Conservation (phyloP, 2,329 filamentous ascomycete genomes). For the Monascus ruber region DNA sequence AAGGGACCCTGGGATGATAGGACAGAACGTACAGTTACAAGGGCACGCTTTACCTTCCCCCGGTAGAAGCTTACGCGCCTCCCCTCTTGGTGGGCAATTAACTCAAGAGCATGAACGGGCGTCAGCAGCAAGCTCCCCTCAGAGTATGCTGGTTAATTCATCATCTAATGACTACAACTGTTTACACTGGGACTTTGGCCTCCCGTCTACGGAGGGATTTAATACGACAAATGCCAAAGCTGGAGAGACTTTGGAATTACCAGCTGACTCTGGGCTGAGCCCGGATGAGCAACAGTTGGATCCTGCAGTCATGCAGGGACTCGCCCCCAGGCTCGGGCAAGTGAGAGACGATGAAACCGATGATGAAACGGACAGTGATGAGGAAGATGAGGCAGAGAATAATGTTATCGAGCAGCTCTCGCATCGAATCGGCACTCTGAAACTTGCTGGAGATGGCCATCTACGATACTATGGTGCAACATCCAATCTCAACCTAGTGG, state of each 20-base stretch:
- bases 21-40: not conserved
- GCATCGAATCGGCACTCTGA: slow-evolving; percentile 33
- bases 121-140: slow-evolving; percentile 3
- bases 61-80: slow-evolving; percentile 5
- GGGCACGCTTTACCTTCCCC: slow-evolving; percentile 3
- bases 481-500: slow-evolving; percentile 33
- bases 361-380: slow-evolving; percentile 21
- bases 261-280: slow-evolving; percentile 13
- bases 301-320: slow-evolving; percentile 17
- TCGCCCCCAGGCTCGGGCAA: slow-evolving; percentile 11
- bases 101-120: slow-evolving; percentile 1
- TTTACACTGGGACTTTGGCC: slow-evolving; percentile 21
- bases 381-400: slow-evolving; percentile 28
- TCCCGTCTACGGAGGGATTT: slow-evolving; percentile 26
- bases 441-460: slow-evolving; percentile 33
- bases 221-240: slow-evolving; percentile 24
- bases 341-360: not conserved
- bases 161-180: slow-evolving; percentile 12
- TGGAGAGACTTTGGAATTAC: slow-evolving; percentile 9
- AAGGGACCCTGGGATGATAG: not conserved
- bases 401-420: slow-evolving; percentile 35
- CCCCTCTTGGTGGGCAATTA: slow-evolving; percentile 4
- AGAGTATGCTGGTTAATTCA: not conserved
- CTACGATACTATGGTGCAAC: slow-evolving; percentile 36
- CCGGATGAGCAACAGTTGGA: slow-evolving; percentile 16